Base-by-base conservation (phyloP, 805 yeast genomes). In the Yarrowia sp. region DNA sequence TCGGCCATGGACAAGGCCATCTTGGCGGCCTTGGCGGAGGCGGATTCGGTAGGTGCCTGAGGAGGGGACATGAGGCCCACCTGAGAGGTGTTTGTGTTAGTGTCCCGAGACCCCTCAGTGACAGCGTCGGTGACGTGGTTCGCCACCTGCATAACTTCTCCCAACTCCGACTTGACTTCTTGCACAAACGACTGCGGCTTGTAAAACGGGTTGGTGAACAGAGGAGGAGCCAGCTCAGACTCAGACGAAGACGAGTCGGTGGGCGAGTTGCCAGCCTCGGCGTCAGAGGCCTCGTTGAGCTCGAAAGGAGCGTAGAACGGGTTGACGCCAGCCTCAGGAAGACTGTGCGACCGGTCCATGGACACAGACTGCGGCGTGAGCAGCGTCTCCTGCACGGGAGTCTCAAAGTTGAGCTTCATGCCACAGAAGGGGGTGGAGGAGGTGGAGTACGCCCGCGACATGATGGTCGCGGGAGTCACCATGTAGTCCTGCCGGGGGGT, bases 131-230 rank as follows among this genome's bases (percentile, higher is more conserved):
- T 27, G 29, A 9, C 29, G 10, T 27, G 27, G 27, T n/a, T n/a
- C n/a, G n/a, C n/a, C n/a, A n/a, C n/a, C n/a, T n/a, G n/a, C n/a
- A n/a, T n/a, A n/a, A n/a, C n/a, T n/a, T n/a, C n/a, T n/a, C n/a
- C n/a, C n/a, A n/a, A n/a, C n/a, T n/a, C n/a, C n/a, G n/a, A n/a
- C n/a, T n/a, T n/a, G n/a, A n/a, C n/a, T n/a, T n/a, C n/a, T n/a
- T n/a, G n/a, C n/a, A 53, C 46, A 27, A 27, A 38, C 16, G 36
- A n/a, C 47, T 55, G 35, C 8, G 61, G 61, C 47, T 55, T 55
- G 36, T 55, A 55, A 7, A 55, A 55, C 5, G 61, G 61, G 38
- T 55, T 55, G 16, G 61, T 22, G 29, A 55, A 55, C 2, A 31
- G 29, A 18, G 61, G 61, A 4, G 61, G 47, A 6, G 61, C 33